Percentiles rank a stretch among this genome's conserved stretches.
These are phyloP conservation scores for Boletus coccyginus DNA, from an alignment of 768 basidiomycete species.

Conservation along the genomic window DNA sequence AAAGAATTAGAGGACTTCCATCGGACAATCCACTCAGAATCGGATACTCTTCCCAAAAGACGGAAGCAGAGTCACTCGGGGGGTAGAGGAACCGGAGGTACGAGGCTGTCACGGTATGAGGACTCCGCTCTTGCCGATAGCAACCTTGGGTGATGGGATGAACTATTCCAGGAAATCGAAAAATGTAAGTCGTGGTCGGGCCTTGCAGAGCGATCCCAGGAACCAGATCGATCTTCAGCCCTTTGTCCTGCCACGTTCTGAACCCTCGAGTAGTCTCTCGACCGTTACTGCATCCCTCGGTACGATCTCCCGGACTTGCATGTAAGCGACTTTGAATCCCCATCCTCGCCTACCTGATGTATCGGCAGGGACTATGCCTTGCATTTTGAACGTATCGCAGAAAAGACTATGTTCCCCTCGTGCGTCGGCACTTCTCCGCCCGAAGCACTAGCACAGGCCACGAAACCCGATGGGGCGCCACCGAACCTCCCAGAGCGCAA, in stretches of 20 bases:
- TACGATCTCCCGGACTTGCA: background rate
- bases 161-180: conserved; percentile 2
- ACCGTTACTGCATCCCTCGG: conserved; percentile 5
- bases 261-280: conserved; percentile 1
- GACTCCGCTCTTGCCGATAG: background rate
- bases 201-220: background rate
- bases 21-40: background rate
- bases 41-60: background rate
- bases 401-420: background rate
- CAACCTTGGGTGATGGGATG: background rate
- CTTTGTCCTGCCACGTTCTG: background rate
- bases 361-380: conserved; percentile 4
- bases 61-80: background rate
- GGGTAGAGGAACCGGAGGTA: background rate
- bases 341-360: background rate
- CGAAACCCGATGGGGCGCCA: background rate
- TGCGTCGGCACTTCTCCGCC: background rate
- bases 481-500: background rate
- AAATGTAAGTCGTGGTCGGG: conserved; percentile 1
- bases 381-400: conserved; percentile 4
- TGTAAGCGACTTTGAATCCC: background rate
- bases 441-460: background rate
- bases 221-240: background rate
- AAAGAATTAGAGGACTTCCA: conserved; percentile 10
- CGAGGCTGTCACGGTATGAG: conserved; percentile 1